These are phyloP conservation scores for Colletotrichum ledebouriae DNA, from an alignment of 2,329 filamentous ascomycete species.

Conservation along the genomic window DNA sequence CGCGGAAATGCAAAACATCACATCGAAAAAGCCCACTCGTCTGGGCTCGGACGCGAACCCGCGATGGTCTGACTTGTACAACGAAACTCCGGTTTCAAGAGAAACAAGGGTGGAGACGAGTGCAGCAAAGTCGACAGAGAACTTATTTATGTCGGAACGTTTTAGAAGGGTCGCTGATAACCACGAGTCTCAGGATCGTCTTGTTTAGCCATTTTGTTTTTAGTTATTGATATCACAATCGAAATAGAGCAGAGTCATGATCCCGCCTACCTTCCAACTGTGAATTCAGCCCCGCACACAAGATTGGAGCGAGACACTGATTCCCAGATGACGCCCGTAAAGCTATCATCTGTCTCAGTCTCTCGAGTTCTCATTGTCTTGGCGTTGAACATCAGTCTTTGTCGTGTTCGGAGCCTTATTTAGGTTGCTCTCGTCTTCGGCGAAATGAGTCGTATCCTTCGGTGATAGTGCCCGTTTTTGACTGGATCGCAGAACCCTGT, in stretches of 20 bases:
- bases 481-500: slow-evolving; percentile 18
- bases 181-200: slow-evolving; percentile 21
- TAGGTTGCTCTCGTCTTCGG: slow-evolving; percentile 15
- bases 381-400: slow-evolving; percentile 3
- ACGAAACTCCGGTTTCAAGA: not conserved
- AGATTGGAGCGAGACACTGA: rapidly evolving
- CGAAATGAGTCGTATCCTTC: not conserved
- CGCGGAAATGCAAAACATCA: slow-evolving; percentile 24
- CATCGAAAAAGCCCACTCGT: not conserved
- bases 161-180: slow-evolving; percentile 14
- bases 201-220: slow-evolving; percentile 8
- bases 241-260: too few relatives aligned
- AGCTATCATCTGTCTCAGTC: not conserved
- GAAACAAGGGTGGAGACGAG: slow-evolving; percentile 16
- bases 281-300: too few relatives aligned
- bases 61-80: slow-evolving; percentile 16
- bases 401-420: not conserved
- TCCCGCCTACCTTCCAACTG: too few relatives aligned
- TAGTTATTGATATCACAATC: not conserved
- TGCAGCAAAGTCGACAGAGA: not conserved
- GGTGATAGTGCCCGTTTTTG: not conserved
- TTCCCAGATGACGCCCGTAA: not conserved
- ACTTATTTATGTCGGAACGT: slow-evolving; percentile 18
- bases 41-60: not conserved
- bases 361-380: not conserved